Evolutionary conservation across 192 early-diverging fungal species (phyloP).

Genomic region (Coemansia sp.): DNA sequence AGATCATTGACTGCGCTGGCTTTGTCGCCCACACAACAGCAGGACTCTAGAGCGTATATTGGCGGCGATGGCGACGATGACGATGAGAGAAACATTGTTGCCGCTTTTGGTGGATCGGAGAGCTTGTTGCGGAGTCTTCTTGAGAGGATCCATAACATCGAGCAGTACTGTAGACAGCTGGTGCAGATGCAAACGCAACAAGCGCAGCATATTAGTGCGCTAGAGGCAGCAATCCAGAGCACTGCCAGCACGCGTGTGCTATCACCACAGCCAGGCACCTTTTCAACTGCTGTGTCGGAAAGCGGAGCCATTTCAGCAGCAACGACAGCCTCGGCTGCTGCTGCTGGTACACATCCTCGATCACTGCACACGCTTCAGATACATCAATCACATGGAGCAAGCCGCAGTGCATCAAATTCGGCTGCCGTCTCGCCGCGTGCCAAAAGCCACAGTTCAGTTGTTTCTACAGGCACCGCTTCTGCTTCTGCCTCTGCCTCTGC

Average conservation of each 20-base stretch:
- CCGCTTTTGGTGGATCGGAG: background rate
- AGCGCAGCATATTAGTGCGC: conserved; percentile 20
- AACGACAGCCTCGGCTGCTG: background rate
- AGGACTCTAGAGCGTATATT: background rate
- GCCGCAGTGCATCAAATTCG: background rate
- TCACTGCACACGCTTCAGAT: background rate
- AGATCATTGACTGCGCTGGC: conserved; percentile 41
- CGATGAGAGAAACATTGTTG: conserved; percentile 10
- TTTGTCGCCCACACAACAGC: conserved; percentile 20
- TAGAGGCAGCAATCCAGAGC: conserved; percentile 22
- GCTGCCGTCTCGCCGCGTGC: background rate
- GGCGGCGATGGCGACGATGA: background rate
- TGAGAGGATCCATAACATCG: conserved; percentile 19
- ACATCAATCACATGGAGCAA: background rate
- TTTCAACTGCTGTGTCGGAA: background rate
- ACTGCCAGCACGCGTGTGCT: background rate
- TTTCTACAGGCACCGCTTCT: background rate
- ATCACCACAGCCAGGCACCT: background rate
- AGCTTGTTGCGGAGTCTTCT: background rate
- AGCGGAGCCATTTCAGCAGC: conserved; percentile 1
- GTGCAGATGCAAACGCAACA: conserved; percentile 33
- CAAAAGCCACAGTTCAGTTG: background rate
- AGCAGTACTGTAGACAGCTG: conserved; percentile 32
- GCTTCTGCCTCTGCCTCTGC: background rate
- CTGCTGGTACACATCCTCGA: background rate